Conservation (phyloP, 2,329 filamentous ascomycete genomes). For the Nemania serpens region DNA sequence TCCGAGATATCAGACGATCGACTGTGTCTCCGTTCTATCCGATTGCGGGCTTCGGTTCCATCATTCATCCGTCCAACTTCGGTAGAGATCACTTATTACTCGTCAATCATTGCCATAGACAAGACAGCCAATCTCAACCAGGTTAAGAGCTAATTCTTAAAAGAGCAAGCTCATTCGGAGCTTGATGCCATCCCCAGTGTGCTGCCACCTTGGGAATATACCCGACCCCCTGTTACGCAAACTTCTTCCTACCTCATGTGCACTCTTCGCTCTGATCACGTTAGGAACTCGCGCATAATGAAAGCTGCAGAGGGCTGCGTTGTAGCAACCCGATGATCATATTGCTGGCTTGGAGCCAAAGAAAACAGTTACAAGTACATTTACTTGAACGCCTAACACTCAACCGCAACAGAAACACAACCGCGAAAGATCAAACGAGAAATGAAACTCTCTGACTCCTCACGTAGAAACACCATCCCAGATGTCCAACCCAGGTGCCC, state of each 20-base stretch:
- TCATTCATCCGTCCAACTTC: background rate
- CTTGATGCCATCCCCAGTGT: background rate
- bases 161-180: background rate
- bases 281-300: background rate
- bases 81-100: background rate
- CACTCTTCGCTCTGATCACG: background rate
- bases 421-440: conserved; percentile 28
- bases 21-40: background rate
- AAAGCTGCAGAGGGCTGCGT: background rate
- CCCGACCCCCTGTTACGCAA: background rate
- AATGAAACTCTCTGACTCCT: conserved; percentile 32
- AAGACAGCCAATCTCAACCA: background rate
- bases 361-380: conserved; percentile 26
- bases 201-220: background rate
- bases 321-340: conserved; percentile 14
- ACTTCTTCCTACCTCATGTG: background rate
- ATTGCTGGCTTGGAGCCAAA: conserved; percentile 14
- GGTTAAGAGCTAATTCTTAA: background rate
- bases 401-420: conserved; percentile 18
- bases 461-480: conserved; percentile 31
- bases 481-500: conserved; percentile 39
- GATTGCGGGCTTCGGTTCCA: conserved; percentile 3
- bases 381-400: conserved; percentile 30
- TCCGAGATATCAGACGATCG: conserved; percentile 9
- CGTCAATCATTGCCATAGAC: background rate